Evolutionary conservation across 495 filamentous ascomycete species (phyloP).

Genomic region (Penicillium diatomitis): DNA sequence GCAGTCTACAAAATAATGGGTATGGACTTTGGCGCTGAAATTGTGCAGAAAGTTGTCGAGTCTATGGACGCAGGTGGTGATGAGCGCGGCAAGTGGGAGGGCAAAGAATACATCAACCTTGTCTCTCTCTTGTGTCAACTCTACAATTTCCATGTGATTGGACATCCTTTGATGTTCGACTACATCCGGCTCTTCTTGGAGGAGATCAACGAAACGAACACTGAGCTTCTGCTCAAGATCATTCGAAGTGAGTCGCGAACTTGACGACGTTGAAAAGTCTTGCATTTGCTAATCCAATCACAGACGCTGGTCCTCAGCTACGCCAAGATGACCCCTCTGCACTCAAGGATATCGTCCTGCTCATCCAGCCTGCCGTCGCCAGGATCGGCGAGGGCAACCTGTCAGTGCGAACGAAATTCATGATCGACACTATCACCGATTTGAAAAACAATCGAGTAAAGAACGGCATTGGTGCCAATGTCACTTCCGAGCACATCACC

Average conservation of each 20-base stretch:
- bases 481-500: constrained; percentile 66
- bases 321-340: constrained; percentile 84
- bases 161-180: constrained; percentile 77
- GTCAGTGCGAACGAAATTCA: constrained; percentile 88
- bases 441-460: constrained; percentile 91
- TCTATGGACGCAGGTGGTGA: constrained; percentile 44
- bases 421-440: constrained; percentile 94
- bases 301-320: constrained; percentile 66
- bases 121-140: constrained; percentile 77
- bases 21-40: constrained; percentile 75
- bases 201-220: constrained; percentile 77
- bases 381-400: constrained; percentile 58
- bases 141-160: constrained; percentile 85
- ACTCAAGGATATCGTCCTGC: constrained; percentile 81
- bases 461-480: constrained; percentile 51
- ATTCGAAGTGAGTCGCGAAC: constrained; percentile 49
- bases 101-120: constrained; percentile 69
- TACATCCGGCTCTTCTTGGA: constrained; percentile 70
- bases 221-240: constrained; percentile 79
- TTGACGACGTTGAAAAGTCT: neutral
- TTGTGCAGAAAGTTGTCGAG: constrained; percentile 68
- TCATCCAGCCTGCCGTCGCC: constrained; percentile 62
- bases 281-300: constrained; percentile 2
- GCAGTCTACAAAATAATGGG: constrained; percentile 81
- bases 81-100: constrained; percentile 35